Evolutionary conservation across 106 monocot genomes (phyloP).

Genomic region (Hemerocallis citrina): DNA sequence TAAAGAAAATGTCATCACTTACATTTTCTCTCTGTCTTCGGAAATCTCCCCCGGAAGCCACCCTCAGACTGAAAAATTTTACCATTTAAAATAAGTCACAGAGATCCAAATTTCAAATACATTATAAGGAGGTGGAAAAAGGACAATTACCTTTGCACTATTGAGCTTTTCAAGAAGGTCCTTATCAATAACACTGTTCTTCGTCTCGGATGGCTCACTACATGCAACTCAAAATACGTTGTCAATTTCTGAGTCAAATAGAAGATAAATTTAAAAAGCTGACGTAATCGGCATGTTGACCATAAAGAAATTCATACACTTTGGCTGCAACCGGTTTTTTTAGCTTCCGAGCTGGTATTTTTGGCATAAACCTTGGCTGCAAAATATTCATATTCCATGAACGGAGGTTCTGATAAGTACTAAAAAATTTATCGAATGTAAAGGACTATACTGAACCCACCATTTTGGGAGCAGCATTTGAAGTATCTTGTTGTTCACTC

Average conservation of each 20-base stretch:
- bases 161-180: slow-evolving; percentile 20
- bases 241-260: not conserved
- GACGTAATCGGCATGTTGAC: too few species aligned
- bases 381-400: not conserved
- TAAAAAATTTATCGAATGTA: not conserved
- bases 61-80: not conserved
- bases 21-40: slow-evolving; percentile 10
- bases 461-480: not conserved
- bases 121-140: not conserved
- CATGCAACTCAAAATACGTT: not conserved
- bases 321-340: not conserved
- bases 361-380: not conserved
- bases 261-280: not conserved
- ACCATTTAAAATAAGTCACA: not conserved
- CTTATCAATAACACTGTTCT: slow-evolving; percentile 11
- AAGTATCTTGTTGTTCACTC: not conserved
- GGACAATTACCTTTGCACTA: slow-evolving; percentile 9
- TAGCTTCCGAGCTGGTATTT: not conserved
- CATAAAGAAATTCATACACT: not conserved
- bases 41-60: not conserved
- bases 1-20: too few species aligned
- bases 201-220: slow-evolving; percentile 14
- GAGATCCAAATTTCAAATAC: not conserved
- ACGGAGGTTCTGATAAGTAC: not conserved
- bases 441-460: not conserved